Evolutionary conservation across 306 rosid species (phyloP).

Genomic region (Benincasa hispida): DNA sequence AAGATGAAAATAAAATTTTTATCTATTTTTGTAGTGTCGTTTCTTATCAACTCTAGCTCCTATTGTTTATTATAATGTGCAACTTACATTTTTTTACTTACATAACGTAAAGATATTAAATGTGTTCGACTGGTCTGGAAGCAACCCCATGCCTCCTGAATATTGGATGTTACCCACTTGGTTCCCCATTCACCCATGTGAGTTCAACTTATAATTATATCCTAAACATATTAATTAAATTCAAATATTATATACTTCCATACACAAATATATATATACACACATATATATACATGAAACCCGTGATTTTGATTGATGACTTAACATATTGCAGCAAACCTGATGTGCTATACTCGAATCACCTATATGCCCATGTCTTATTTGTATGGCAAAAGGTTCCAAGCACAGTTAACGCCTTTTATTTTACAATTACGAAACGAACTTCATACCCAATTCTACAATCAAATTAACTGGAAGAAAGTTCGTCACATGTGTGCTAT

Average conservation of each 20-base stretch:
- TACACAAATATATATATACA: too few relatives aligned
- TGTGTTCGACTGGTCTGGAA: constrained; percentile 16
- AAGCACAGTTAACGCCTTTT: constrained; percentile 9
- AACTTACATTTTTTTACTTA: too few relatives aligned
- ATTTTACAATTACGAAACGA: constrained; percentile 10
- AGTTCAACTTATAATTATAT: background rate
- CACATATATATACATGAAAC: too few relatives aligned
- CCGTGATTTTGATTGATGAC: too few relatives aligned
- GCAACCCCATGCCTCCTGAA: constrained; percentile 24
- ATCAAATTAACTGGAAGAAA: constrained; percentile 5
- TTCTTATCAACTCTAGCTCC: too few relatives aligned
- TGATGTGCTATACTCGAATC: constrained; percentile 18
- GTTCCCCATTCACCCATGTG: constrained; percentile 17
- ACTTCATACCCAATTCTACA: constrained; percentile 12
- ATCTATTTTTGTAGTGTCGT: too few relatives aligned
- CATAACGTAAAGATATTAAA: constrained; percentile 2
- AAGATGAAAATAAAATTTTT: too few relatives aligned
- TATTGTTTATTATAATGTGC: fast-evolving
- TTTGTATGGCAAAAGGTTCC: constrained; percentile 8
- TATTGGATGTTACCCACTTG: constrained; percentile 19
- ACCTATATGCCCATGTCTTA: constrained; percentile 13
- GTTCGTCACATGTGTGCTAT: constrained; percentile 18
- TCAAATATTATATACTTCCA: background rate
- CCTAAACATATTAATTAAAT: background rate
- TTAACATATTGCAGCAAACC: background rate